phyloP scores from a whole-genome alignment of 2,329 filamentous ascomycete genomes.

The Xylariaceae sp. region DNA sequence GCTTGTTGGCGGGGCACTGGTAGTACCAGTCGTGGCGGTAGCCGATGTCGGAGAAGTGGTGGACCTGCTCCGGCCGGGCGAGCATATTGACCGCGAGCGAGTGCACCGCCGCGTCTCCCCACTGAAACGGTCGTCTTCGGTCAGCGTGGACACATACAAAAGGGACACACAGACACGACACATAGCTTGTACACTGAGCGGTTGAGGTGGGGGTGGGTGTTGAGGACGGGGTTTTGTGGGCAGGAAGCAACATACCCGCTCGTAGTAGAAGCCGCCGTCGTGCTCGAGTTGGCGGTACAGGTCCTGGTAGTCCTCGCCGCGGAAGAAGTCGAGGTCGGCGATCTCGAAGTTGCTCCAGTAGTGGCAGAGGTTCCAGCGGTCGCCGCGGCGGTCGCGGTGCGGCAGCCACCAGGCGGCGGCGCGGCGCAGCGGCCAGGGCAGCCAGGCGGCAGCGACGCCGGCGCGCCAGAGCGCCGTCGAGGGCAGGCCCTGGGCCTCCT shows the following conservation, averaged over 20 bases:
- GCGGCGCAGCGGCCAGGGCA: slow-evolving; percentile 33
- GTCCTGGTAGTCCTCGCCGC: slow-evolving; percentile 31
- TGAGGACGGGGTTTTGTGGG: background rate
- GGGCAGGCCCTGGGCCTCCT: slow-evolving; percentile 27
- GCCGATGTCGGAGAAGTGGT: slow-evolving; percentile 36
- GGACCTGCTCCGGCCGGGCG: slow-evolving; percentile 31
- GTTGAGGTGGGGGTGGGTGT: background rate
- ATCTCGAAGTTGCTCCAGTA: slow-evolving; percentile 43
- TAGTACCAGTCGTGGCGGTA: slow-evolving; percentile 32
- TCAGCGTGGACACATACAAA: slow-evolving; percentile 1
- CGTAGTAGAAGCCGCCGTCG: slow-evolving; percentile 35
- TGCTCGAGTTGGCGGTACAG: slow-evolving; percentile 32
- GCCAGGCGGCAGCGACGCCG: slow-evolving; percentile 30
- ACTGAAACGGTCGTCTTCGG: slow-evolving; percentile 25
- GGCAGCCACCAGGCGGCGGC: slow-evolving; percentile 28
- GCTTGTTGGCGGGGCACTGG: slow-evolving; percentile 30
- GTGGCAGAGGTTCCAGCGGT: slow-evolving; percentile 36
- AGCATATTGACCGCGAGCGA: slow-evolving; percentile 36
- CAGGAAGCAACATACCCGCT: slow-evolving; percentile 26
- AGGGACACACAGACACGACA: too few relatives aligned
- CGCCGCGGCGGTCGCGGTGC: slow-evolving; percentile 31
- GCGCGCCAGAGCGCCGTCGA: slow-evolving; percentile 34
- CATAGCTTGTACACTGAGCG: background rate
- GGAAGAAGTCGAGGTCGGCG: slow-evolving; percentile 37
- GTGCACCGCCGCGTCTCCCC: slow-evolving; percentile 38